Evolutionary conservation across 108 stramenopile species (phyloP).

Genomic region (Fistulifera pelliculosa): DNA sequence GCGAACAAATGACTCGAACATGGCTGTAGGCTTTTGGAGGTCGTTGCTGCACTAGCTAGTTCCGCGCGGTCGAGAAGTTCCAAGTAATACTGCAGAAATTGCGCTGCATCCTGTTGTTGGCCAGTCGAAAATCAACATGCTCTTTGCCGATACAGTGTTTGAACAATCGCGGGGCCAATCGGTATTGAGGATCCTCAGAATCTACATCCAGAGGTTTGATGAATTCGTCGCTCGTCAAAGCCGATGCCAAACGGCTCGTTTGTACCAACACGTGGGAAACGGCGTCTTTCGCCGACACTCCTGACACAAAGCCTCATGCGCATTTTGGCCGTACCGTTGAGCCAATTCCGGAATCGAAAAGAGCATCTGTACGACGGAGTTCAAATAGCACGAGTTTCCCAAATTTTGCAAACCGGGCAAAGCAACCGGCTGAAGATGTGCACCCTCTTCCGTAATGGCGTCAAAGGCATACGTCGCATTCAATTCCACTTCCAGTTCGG

Average conservation of each 20-base stretch:
- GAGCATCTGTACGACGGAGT: slow-evolving; percentile 84
- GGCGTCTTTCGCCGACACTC: slow-evolving; percentile 26
- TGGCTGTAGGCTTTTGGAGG: neutral
- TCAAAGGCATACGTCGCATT: slow-evolving; percentile 91
- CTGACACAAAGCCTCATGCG: slow-evolving; percentile 25
- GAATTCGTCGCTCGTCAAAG: slow-evolving; percentile 73
- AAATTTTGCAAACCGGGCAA: slow-evolving; percentile 92
- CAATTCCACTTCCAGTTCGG: slow-evolving; percentile 94
- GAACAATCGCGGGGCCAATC: slow-evolving; percentile 93
- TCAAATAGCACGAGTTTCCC: slow-evolving; percentile 97
- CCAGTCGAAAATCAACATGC: slow-evolving; percentile 94
- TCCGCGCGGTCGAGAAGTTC: slow-evolving; percentile 82
- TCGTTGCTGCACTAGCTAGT: neutral
- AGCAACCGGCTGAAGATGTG: slow-evolving; percentile 68
- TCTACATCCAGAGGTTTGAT: slow-evolving; percentile 37
- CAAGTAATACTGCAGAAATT: slow-evolving; percentile 90
- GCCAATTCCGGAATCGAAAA: slow-evolving; percentile 72
- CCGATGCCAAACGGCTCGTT: slow-evolving; percentile 65
- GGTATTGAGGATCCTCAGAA: slow-evolving; percentile 50
- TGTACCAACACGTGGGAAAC: slow-evolving; percentile 53
- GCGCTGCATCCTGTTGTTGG: slow-evolving; percentile 98
- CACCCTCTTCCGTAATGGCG: slow-evolving; percentile 89
- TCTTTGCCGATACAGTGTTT: slow-evolving; percentile 85
- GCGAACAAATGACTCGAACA: slow-evolving; percentile 65
- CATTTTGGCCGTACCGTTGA: slow-evolving; percentile 51